Evolutionary conservation across 2,329 filamentous ascomycete species (phyloP).

Genomic region (Trichoderma hamatum): DNA sequence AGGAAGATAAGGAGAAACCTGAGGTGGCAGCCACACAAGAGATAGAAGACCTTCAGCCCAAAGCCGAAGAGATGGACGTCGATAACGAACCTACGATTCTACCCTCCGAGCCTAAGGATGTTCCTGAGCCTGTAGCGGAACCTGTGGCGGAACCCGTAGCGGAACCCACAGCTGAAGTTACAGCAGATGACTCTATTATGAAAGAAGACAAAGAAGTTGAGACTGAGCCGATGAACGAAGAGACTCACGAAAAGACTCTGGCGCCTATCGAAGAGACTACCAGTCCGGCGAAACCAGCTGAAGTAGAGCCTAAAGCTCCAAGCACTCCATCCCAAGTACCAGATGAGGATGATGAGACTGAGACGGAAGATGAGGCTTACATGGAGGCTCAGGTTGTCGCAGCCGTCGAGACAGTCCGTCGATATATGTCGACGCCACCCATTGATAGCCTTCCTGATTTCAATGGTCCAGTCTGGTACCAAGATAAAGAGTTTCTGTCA

Average conservation of each 20-base stretch:
- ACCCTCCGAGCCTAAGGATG: background rate
- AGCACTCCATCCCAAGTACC: conserved; percentile 55
- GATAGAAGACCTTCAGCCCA: conserved; percentile 38
- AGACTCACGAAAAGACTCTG: background rate
- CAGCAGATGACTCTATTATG: background rate
- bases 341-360: conserved; percentile 57
- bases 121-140: background rate
- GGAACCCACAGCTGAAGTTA: too few relatives aligned
- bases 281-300: conserved; percentile 36
- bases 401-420: conserved; percentile 37
- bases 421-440: conserved; percentile 58
- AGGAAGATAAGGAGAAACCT: conserved; percentile 12
- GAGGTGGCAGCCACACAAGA: conserved; percentile 30
- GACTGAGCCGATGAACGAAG: conserved; percentile 3
- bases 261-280: background rate
- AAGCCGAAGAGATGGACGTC: conserved; percentile 48
- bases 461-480: conserved; percentile 50
- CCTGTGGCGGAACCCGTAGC: too few relatives aligned
- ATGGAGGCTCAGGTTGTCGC: conserved; percentile 51
- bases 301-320: conserved; percentile 41
- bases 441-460: conserved; percentile 57
- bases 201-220: conserved; percentile 11
- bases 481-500: conserved; percentile 50
- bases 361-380: conserved; percentile 57
- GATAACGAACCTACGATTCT: conserved; percentile 33